phyloP scores from a whole-genome alignment of 345 rosid genomes.

The Eucalyptus pauciflora region DNA sequence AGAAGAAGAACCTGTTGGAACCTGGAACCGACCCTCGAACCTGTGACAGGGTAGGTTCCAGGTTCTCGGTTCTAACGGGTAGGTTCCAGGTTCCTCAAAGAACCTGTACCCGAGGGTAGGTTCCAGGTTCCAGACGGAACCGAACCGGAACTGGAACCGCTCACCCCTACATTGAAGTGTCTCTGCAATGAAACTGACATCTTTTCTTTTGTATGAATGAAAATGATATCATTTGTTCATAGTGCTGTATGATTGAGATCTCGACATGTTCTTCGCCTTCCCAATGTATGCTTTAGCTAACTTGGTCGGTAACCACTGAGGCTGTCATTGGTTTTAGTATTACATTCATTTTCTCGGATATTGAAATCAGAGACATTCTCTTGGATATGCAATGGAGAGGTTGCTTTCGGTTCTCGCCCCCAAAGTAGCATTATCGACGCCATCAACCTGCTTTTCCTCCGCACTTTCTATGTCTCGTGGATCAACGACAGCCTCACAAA shows the following conservation, averaged over 20 bases:
- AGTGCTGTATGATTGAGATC: not conserved
- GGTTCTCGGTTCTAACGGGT: no score
- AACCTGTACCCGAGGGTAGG: no score
- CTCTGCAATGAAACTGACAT: not conserved
- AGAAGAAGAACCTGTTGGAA: no score
- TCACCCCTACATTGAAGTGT: not conserved
- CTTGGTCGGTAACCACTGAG: not conserved
- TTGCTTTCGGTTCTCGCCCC: conserved; percentile 37
- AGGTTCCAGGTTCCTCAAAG: no score
- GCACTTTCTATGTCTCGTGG: conserved; percentile 40
- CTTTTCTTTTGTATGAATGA: not conserved
- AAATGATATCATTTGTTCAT: not conserved
- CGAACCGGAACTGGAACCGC: no score
- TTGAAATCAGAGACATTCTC: conserved; percentile 30
- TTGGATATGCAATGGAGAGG: conserved; percentile 38
- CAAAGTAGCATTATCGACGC: conserved; percentile 47
- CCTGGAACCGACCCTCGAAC: no score
- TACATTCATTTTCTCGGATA: not conserved
- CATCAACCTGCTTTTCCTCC: conserved; percentile 39
- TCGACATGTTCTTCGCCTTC: not conserved
- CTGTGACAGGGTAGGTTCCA: no score
- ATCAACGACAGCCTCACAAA: conserved; percentile 12
- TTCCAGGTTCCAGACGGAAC: no score
- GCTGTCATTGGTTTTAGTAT: conserved; percentile 21
- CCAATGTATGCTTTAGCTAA: not conserved